These are phyloP conservation scores for Vitis hybrid DNA, from an alignment of 177 flowering plant genomes.

Conservation along the genomic window DNA sequence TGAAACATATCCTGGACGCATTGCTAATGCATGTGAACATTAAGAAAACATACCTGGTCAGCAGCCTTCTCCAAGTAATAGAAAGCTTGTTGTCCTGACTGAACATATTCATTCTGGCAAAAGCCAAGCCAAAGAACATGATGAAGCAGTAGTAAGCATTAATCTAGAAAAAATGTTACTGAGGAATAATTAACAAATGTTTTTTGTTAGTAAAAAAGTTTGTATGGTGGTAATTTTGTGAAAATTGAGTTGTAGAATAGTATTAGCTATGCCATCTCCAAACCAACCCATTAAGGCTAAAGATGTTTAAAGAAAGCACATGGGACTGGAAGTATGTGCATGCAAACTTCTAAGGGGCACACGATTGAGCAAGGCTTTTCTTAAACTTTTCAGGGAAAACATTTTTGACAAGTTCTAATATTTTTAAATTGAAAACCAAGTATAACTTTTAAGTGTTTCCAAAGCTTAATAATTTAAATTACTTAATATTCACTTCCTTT, in stretches of 20 bases:
- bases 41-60: slow-evolving; percentile 68
- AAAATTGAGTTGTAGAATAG: not conserved
- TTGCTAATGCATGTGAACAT: not conserved
- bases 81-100: slow-evolving; percentile 85
- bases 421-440: too few relatives aligned
- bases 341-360: too few relatives aligned
- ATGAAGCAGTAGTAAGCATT: not conserved
- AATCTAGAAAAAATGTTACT: not conserved
- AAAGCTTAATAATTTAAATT: too few relatives aligned
- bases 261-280: not conserved
- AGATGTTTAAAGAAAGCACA: too few relatives aligned
- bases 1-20: not conserved
- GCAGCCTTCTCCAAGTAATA: slow-evolving; percentile 89
- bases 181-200: not conserved
- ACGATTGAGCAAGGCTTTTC: too few relatives aligned
- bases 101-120: slow-evolving; percentile 66
- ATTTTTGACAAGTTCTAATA: too few relatives aligned
- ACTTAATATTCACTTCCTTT: too few relatives aligned
- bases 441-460: too few relatives aligned
- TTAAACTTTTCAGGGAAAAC: too few relatives aligned
- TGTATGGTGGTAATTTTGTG: not conserved
- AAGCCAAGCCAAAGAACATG: slow-evolving; percentile 8
- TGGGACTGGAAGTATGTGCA: too few relatives aligned
- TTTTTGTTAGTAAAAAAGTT: too few relatives aligned
- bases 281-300: too few relatives aligned